Evolutionary conservation across 164 flowering plant genomes (phyloP).

Genomic region (Saururus chinensis): DNA sequence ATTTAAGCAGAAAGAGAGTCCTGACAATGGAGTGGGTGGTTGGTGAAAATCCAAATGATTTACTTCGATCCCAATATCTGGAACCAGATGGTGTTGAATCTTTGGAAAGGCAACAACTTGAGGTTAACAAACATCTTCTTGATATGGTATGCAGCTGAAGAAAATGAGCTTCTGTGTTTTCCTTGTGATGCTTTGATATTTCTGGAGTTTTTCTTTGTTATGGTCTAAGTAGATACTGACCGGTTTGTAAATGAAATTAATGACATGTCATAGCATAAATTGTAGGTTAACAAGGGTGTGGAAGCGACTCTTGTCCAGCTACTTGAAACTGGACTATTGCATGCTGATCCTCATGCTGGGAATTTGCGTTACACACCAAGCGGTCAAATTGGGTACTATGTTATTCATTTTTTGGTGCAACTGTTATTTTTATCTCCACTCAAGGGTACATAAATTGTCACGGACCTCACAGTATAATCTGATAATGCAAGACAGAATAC

Average conservation of each 20-base stretch:
- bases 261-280: background rate
- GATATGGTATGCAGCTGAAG: conserved; percentile 46
- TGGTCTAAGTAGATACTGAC: background rate
- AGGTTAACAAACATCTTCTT: conserved; percentile 63
- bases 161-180: background rate
- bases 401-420: background rate
- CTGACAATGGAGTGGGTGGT: conserved; percentile 96
- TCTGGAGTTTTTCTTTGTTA: background rate
- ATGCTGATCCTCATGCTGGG: conserved; percentile 99
- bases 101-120: conserved; percentile 39
- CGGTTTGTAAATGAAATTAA: background rate
- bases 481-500: too few relatives aligned
- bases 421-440: background rate
- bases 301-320: conserved; percentile 86
- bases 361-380: conserved; percentile 70
- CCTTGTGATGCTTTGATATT: background rate
- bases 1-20: conserved; percentile 63
- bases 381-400: conserved; percentile 70
- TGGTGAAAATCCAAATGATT: conserved; percentile 84
- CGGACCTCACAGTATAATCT: too few relatives aligned
- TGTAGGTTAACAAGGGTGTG: conserved; percentile 90
- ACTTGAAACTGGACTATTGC: conserved; percentile 91
- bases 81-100: conserved; percentile 15
- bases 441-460: too few relatives aligned
- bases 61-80: conserved; percentile 33